Evolutionary conservation across 768 basidiomycete species (phyloP).

Genomic region (Cantharellus anzutake): DNA sequence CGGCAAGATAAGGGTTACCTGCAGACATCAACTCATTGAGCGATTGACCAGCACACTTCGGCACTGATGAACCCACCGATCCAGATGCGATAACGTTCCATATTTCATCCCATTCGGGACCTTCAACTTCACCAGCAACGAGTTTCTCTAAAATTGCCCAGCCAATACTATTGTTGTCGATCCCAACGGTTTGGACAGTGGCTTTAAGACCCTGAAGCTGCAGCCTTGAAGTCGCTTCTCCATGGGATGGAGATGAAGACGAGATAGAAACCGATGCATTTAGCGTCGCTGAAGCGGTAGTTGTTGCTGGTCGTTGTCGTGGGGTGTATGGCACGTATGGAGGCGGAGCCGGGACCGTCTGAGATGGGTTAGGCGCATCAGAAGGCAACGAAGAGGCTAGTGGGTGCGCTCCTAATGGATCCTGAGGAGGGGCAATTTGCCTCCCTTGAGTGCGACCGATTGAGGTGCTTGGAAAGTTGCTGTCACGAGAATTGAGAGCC

Average conservation of each 20-base stretch:
- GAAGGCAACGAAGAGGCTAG: constrained; percentile 27
- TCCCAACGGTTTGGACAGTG: constrained; percentile 44
- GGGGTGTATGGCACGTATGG: constrained; percentile 67
- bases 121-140: constrained; percentile 27
- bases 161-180: constrained; percentile 45
- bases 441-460: constrained; percentile 19
- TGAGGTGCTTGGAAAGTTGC: not conserved
- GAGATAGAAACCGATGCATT: constrained; percentile 20
- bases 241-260: constrained; percentile 22
- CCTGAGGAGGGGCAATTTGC: constrained; percentile 28
- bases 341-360: constrained; percentile 8
- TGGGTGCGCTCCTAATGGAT: constrained; percentile 43
- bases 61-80: constrained; percentile 30
- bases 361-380: not conserved
- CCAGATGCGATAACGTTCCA: constrained; percentile 43
- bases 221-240: constrained; percentile 45
- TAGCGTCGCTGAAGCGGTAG: constrained; percentile 28
- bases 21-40: not conserved
- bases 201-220: constrained; percentile 59
- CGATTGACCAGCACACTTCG: no score
- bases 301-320: constrained; percentile 37
- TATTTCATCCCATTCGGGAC: constrained; percentile 47
- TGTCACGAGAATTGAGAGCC: not conserved
- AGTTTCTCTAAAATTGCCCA: constrained; percentile 66
- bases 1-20: constrained; percentile 74